Conservation (phyloP, 2,329 filamentous ascomycete species). For the Davidsoniella eucalypti region DNA sequence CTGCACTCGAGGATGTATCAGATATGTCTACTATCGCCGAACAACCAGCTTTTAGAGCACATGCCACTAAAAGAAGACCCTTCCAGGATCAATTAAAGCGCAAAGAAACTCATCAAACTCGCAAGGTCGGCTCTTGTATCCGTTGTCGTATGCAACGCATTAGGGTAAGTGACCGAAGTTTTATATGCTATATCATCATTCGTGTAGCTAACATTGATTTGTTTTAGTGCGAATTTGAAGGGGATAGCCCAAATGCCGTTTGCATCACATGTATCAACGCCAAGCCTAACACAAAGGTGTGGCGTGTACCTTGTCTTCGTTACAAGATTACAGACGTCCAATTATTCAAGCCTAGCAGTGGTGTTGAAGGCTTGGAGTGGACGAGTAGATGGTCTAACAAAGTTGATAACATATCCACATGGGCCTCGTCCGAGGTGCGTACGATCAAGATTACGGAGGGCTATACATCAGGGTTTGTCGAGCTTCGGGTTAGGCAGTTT, state of each 20-base stretch:
- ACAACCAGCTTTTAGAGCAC: too few relatives aligned
- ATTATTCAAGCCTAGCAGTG: conserved; percentile 37
- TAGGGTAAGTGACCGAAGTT: conserved; percentile 28
- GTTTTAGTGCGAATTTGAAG: conserved; percentile 35
- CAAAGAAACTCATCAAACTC: conserved; percentile 38
- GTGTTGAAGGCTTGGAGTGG: conserved; percentile 43
- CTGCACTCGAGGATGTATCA: too few relatives aligned
- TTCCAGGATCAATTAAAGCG: conserved; percentile 34
- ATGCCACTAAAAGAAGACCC: conserved; percentile 28
- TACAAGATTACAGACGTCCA: conserved; percentile 43
- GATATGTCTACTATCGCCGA: too few relatives aligned
- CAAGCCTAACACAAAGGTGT: conserved; percentile 28
- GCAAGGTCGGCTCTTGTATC: conserved; percentile 42
- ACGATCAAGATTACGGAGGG: conserved; percentile 36
- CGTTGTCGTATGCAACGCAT: conserved; percentile 46
- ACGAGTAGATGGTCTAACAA: conserved; percentile 40
- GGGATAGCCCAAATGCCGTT: conserved; percentile 27
- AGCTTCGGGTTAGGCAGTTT: conserved; percentile 37
- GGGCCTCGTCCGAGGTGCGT: conserved; percentile 35
- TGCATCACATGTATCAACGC: conserved; percentile 40
- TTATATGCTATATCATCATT: conserved; percentile 1
- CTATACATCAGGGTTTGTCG: conserved; percentile 31
- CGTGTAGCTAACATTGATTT: conserved; percentile 2
- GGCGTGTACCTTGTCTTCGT: conserved; percentile 40
- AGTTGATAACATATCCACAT: conserved; percentile 37